A percentile compares a stretch with the other conserved stretches of the same genome.
Conservation (phyloP, 2,329 filamentous ascomycete genomes). For the Aspergillus bombycis region DNA sequence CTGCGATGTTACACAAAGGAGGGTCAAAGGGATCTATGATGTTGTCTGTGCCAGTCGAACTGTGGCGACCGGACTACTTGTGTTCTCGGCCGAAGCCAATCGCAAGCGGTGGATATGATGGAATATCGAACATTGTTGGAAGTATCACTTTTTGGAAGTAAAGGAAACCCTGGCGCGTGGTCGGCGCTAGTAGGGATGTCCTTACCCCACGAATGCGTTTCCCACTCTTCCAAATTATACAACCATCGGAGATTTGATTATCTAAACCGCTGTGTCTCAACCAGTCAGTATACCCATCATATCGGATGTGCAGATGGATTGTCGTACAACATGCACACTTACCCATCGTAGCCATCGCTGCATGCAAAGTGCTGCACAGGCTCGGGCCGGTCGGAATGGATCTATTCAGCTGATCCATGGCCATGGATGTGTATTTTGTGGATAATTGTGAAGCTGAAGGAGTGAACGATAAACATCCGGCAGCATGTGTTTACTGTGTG, state of each 20-base stretch:
- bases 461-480: neutral
- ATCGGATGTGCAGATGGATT: slow-evolving; percentile 4
- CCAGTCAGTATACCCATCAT: slow-evolving; percentile 9
- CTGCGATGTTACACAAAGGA: neutral
- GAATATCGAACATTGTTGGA: neutral
- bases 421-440: neutral
- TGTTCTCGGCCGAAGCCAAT: neutral
- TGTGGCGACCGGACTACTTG: neutral
- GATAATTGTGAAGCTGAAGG: neutral
- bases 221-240: neutral
- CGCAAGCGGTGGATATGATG: neutral
- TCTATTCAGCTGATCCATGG: slow-evolving; percentile 11
- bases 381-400: slow-evolving; percentile 26
- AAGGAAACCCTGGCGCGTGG: neutral
- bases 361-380: slow-evolving; percentile 24
- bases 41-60: no score
- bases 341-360: slow-evolving; percentile 1
- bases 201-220: neutral
- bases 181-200: neutral
- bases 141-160: neutral
- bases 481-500: neutral
- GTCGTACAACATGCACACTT: slow-evolving; percentile 19
- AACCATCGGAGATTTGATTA: slow-evolving; percentile 18
- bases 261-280: slow-evolving; percentile 5
- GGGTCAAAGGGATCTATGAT: neutral